Evolutionary conservation across 352 stramenopile genomes (phyloP), one percentile per base, ranked within the genome.

Genomic region (Aphanomyces stellatus): DNA sequence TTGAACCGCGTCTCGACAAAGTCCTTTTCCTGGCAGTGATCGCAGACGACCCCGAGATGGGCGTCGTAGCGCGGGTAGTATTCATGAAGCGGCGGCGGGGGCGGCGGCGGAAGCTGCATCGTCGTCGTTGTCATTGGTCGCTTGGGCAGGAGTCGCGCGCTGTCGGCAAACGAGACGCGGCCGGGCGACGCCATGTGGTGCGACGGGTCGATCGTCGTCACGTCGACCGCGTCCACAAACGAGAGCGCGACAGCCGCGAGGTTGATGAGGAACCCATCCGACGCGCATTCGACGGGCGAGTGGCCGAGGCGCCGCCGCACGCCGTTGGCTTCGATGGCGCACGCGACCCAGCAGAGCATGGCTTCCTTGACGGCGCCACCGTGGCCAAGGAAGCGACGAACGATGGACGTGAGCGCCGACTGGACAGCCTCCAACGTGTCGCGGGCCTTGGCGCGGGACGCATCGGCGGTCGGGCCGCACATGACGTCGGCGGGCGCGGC

Each of bases 231-330:
- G 6, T 75, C 55, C 7, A 86, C 43, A n/a, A 79, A 43, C n/a
- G 73, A 71, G 1, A 82, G 59, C 11, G 75, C 72, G 19, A 80
- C 56, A 28, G 74, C 64, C 2, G 88, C 74, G 41, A 91, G 55
- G 68, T 91, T 91, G 33, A 88, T 76, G 48, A 91, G 66, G 33
- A 90, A 80, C 1, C 83, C 83, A 53, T 91, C 83, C 43, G 55
- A 64, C 8, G 55, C 55, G 55, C 55, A 88, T 71, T 24, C 76
- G 69, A 60, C 88, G 77, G 41, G 80, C 76, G 25, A 62, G 51
- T 55, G 42, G 24, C 51, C 31, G 51, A 85, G 73, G 13, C 76
- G 76, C 5, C 76, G 70, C 53, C 74, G 75, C n/a, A 74, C 72
- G 63, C 80, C 74, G n/a, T 75, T 75, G 8, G 76, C 77, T 56